Evolutionary conservation across 768 basidiomycete genomes (phyloP), one percentile per base, ranked within the genome.

Genomic region (Trametes sanguinea): DNA sequence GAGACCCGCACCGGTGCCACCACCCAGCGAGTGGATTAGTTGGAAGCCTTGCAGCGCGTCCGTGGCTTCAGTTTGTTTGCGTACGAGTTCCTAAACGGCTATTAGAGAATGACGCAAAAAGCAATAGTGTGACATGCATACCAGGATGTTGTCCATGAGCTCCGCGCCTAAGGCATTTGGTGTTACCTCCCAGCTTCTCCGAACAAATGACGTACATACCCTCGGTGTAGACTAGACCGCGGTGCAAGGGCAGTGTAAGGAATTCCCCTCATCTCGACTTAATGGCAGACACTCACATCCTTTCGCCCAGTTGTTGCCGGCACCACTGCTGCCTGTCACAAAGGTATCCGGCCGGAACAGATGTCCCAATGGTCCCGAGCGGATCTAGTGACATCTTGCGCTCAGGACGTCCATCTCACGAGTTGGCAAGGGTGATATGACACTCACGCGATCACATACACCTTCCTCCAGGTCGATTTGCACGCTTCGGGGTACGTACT

Each of bases 261-360:
- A 22, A 22, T 22, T 22, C 22, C 22, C 22, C 22, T 22, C 22
- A 22, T 22, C 22, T 22, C 22, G 22, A 22, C 22, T 22, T 22
- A 22, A 22, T 22, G 22, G 22, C 22, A 22, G 22, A 54, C 55
- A 76, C 88, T 76, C 68, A 92, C 91, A 92, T 82, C 92, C 93
- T 77, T 97, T 96, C 14, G 94, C 94, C 91, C 93, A 97, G 65
- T 95, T 96, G 69, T 98, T 97, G 16, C 94, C 95, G 0, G 94
- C 87, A 52, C 85, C 82, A 60, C 78, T 76, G 46, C 81, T 74
- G 6, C 85, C 81, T 40, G 84, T 83, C 50, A 95, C 72, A 71
- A 83, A 96, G 2, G 92, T 96, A 71, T 95, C 94, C 2, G 95
- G 95, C 51, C 88, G 84, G 77, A 95, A 97, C 6, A 98, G 80